Evolutionary conservation across 2,329 filamentous ascomycete genomes (phyloP).

Genomic region (Colletotrichum paranaense): DNA sequence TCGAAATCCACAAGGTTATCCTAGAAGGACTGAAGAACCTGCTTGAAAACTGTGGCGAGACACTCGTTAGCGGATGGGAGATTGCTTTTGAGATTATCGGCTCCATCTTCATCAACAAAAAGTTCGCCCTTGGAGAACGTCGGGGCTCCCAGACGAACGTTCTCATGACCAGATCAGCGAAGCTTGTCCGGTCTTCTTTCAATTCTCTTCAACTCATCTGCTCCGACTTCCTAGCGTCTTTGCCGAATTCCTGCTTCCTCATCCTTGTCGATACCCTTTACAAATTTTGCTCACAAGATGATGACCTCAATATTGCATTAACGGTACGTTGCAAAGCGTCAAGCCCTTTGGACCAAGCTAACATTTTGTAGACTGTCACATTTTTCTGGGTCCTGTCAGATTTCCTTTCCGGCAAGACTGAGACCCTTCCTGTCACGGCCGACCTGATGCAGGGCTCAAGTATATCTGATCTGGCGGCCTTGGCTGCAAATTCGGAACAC

Average conservation of each 20-base stretch:
- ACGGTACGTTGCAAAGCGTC: slow-evolving; percentile 68
- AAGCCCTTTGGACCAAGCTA: slow-evolving; percentile 35
- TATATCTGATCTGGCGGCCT: slow-evolving; percentile 65
- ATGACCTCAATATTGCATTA: slow-evolving; percentile 94
- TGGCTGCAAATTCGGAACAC: slow-evolving; percentile 66
- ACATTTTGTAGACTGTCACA: slow-evolving; percentile 76
- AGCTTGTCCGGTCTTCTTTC: slow-evolving; percentile 87
- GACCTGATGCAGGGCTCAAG: slow-evolving; percentile 65
- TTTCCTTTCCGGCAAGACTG: slow-evolving; percentile 75
- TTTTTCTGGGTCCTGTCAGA: slow-evolving; percentile 97
- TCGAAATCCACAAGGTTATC: slow-evolving; percentile 83
- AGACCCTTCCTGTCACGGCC: slow-evolving; percentile 67
- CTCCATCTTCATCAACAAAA: slow-evolving; percentile 75
- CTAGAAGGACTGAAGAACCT: slow-evolving; percentile 85
- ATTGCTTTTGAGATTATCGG: slow-evolving; percentile 87
- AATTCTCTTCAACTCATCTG: slow-evolving; percentile 91
- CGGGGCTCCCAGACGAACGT: slow-evolving; percentile 44
- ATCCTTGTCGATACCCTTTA: slow-evolving; percentile 88
- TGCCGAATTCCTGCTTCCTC: slow-evolving; percentile 77
- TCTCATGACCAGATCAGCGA: slow-evolving; percentile 71
- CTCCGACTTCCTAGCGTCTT: slow-evolving; percentile 87
- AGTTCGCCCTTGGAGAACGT: slow-evolving; percentile 46
- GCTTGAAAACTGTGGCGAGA: slow-evolving; percentile 89
- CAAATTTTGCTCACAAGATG: slow-evolving; percentile 87
- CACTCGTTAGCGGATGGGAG: slow-evolving; percentile 84